Conservation (phyloP, 139 green algal genomes). For the Deuterostichococcus epilithicus region DNA sequence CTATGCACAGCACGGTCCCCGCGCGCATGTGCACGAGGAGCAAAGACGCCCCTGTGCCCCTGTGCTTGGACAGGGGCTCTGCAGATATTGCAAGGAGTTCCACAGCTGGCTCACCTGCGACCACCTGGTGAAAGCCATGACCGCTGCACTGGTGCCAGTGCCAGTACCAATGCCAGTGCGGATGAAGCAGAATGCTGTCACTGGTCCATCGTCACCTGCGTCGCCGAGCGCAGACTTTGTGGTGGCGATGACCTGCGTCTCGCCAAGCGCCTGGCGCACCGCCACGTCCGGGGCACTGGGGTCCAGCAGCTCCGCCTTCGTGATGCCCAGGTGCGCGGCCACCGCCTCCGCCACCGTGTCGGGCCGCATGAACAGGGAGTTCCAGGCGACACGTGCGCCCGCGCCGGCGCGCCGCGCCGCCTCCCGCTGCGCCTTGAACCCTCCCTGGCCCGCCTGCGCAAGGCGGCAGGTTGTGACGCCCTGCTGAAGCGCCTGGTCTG, state of each 20-base stretch:
- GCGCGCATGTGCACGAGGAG: conserved; percentile 1
- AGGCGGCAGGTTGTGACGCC: neutral
- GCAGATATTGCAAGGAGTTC: too few relatives aligned
- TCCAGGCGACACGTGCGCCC: conserved; percentile 84
- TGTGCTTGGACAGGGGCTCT: too few relatives aligned
- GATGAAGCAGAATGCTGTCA: neutral
- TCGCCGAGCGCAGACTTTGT: conserved; percentile 85
- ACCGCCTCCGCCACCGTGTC: conserved; percentile 93
- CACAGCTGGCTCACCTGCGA: too few relatives aligned
- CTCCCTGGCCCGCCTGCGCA: conserved; percentile 12
- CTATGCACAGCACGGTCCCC: too few relatives aligned
- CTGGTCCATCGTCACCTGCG: conserved; percentile 26
- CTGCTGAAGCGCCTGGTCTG: too few relatives aligned
- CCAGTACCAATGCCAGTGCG: too few relatives aligned
- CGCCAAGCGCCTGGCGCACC: conserved; percentile 89
- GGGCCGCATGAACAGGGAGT: conserved; percentile 94
- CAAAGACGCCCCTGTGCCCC: too few relatives aligned
- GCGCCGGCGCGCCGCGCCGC: conserved; percentile 68
- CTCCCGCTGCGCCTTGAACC: conserved; percentile 67
- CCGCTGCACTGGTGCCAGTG: too few relatives aligned
- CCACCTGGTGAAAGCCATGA: too few relatives aligned
- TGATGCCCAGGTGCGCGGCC: conserved; percentile 82
- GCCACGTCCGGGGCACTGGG: conserved; percentile 37
- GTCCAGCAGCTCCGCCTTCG: conserved; percentile 87
- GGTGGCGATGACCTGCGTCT: conserved; percentile 87